Conservation (phyloP, 2,329 filamentous ascomycete species). For the Tricladium varicosporioides region DNA sequence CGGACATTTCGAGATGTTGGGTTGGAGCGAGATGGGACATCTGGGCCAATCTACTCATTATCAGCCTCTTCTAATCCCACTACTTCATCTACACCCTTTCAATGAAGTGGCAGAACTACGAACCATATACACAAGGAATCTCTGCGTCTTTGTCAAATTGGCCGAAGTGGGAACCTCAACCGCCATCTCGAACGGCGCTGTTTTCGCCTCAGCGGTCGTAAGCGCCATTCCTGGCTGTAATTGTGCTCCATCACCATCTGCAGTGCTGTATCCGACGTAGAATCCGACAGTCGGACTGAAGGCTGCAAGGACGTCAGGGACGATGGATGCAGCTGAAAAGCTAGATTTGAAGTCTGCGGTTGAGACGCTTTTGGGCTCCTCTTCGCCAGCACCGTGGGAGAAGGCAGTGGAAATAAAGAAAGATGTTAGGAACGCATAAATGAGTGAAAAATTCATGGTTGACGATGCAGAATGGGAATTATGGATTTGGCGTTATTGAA, state of each 20-base stretch:
- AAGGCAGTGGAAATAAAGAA: no score
- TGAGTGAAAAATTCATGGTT: no score
- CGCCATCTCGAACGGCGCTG: neutral
- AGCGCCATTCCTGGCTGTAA: neutral
- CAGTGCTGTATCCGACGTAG: neutral
- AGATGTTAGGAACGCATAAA: no score
- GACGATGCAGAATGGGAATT: no score
- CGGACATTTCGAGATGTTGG: constrained; percentile 7
- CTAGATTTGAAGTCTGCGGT: neutral
- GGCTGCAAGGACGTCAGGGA: neutral
- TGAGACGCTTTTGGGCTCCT: neutral
- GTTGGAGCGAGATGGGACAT: neutral
- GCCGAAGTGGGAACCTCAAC: neutral
- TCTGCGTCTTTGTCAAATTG: neutral
- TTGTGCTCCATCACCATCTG: neutral
- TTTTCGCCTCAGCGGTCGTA: neutral
- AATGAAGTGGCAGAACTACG: neutral
- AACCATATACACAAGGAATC: constrained; percentile 3
- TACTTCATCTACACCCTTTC: no score
- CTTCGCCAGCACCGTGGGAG: neutral
- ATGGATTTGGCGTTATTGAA: no score
- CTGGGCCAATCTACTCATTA: constrained; percentile 2
- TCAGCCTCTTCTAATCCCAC: no score
- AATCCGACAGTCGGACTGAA: constrained; percentile 1
- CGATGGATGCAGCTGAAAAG: neutral